phyloP scores from a whole-genome alignment of 176 grass and related monocot species.

The Aegilops speltoides region DNA sequence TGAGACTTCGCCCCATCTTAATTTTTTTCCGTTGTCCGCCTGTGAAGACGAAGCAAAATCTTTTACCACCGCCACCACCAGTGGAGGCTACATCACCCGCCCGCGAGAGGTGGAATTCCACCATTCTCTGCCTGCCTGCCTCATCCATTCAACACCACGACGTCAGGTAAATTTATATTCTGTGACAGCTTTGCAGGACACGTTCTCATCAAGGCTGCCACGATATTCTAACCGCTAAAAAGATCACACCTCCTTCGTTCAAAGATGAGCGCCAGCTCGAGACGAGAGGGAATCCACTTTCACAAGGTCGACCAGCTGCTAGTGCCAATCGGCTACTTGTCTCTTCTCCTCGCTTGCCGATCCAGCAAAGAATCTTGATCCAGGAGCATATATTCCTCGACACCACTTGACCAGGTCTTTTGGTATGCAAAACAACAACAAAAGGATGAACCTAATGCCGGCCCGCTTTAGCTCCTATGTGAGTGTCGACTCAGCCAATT shows the following conservation, averaged over 20 bases:
- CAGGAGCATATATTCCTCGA: constrained; percentile 45
- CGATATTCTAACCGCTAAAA: constrained; percentile 53
- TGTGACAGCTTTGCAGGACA: constrained; percentile 49
- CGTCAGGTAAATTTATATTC: constrained; percentile 36
- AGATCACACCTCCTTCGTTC: constrained; percentile 4
- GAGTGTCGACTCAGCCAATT: not conserved
- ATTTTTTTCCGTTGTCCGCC: too few relatives aligned
- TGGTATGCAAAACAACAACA: not conserved
- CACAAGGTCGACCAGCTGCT: constrained; percentile 19
- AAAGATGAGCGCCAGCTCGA: constrained; percentile 17
- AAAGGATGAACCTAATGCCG: constrained; percentile 18
- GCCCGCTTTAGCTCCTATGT: constrained; percentile 17
- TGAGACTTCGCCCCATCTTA: too few relatives aligned
- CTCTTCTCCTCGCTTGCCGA: constrained; percentile 30
- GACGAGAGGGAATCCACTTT: constrained; percentile 50
- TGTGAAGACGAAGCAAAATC: not conserved
- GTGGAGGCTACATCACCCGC: not conserved
- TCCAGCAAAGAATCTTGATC: constrained; percentile 46
- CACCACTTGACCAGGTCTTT: not conserved
- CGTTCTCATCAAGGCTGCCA: constrained; percentile 34
- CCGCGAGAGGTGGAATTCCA: constrained; percentile 17
- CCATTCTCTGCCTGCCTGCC: constrained; percentile 19
- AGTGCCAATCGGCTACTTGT: constrained; percentile 42
- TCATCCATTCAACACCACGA: constrained; percentile 41
- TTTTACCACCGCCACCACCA: not conserved